Conservation (phyloP, 2,329 filamentous ascomycete species). For the Xylariales sp. region DNA sequence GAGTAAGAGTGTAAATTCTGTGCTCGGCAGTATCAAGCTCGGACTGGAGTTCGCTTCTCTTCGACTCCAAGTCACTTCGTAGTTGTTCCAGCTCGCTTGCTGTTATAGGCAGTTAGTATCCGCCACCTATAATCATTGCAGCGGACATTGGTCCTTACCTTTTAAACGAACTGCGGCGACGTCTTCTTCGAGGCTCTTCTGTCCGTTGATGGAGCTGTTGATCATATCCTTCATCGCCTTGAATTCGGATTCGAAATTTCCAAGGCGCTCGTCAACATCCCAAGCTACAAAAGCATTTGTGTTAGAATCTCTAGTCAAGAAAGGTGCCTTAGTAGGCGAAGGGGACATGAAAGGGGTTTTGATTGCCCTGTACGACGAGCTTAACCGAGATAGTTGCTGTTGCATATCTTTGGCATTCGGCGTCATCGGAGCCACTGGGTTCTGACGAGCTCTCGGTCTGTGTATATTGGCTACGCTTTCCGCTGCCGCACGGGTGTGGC, state of each 20-base stretch:
- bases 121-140: neutral
- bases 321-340: conserved; percentile 45
- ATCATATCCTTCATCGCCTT: conserved; percentile 68
- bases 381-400: conserved; percentile 22
- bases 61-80: conserved; percentile 39
- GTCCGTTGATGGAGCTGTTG: conserved; percentile 62
- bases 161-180: conserved; percentile 69
- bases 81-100: conserved; percentile 46
- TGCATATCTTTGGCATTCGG: conserved; percentile 23
- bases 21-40: conserved; percentile 62
- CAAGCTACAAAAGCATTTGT: conserved; percentile 60
- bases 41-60: conserved; percentile 50
- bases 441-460: conserved; percentile 6
- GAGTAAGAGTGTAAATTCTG: conserved; percentile 41
- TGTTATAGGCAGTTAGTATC: conserved; percentile 22
- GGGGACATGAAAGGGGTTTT: conserved; percentile 31
- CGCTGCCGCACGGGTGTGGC: conserved; percentile 4
- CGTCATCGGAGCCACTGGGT: conserved; percentile 27
- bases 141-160: conserved; percentile 48
- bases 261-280: conserved; percentile 74
- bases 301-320: conserved; percentile 73
- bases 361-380: conserved; percentile 23
- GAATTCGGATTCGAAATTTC: conserved; percentile 72
- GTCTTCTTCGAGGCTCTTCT: conserved; percentile 67
- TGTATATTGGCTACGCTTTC: neutral